Percentiles rank a stretch among this genome's conserved stretches.
phyloP scores from a whole-genome alignment of 768 basidiomycete genomes.

The Mycena crocata region DNA sequence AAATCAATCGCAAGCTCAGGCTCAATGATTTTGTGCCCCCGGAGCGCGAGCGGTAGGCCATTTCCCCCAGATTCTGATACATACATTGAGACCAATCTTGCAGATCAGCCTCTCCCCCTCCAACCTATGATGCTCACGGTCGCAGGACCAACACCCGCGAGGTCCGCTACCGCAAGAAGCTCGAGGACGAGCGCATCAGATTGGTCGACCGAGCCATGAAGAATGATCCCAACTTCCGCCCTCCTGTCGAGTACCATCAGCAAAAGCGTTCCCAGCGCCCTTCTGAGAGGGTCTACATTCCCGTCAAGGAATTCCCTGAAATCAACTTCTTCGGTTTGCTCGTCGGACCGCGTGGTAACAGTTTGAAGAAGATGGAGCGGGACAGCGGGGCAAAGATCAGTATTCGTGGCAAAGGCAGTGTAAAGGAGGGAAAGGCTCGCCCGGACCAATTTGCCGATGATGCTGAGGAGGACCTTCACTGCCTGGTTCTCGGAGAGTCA shows the following conservation, averaged over 20 bases:
- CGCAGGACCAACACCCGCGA: conserved; percentile 98
- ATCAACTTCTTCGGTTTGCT: conserved; percentile 99
- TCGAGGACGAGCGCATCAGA: conserved; percentile 91
- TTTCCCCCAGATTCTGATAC: conserved; percentile 12
- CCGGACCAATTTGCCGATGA: conserved; percentile 96
- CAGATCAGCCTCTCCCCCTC: conserved; percentile 96
- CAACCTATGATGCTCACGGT: conserved; percentile 97
- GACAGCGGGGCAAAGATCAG: conserved; percentile 98
- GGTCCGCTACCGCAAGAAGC: conserved; percentile 96
- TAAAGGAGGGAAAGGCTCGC: conserved; percentile 98
- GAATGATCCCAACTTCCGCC: conserved; percentile 97
- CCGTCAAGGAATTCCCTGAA: conserved; percentile 99
- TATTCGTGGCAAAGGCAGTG: conserved; percentile 97
- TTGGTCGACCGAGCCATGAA: conserved; percentile 98
- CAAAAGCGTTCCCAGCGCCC: conserved; percentile 94
- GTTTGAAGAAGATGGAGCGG: conserved; percentile 99
- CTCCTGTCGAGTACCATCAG: conserved; percentile 96
- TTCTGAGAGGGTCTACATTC: conserved; percentile 98
- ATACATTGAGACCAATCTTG: conserved; percentile 41
- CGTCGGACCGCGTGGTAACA: conserved; percentile 98
- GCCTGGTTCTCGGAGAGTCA: conserved; percentile 92
- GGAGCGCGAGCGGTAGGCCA: conserved; percentile 88
- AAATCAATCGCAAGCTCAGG: conserved; percentile 95
- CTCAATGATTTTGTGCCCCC: conserved; percentile 96
- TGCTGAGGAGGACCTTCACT: conserved; percentile 98